phyloP scores from a whole-genome alignment of 768 basidiomycete species.

The Filobasidium floriforme region DNA sequence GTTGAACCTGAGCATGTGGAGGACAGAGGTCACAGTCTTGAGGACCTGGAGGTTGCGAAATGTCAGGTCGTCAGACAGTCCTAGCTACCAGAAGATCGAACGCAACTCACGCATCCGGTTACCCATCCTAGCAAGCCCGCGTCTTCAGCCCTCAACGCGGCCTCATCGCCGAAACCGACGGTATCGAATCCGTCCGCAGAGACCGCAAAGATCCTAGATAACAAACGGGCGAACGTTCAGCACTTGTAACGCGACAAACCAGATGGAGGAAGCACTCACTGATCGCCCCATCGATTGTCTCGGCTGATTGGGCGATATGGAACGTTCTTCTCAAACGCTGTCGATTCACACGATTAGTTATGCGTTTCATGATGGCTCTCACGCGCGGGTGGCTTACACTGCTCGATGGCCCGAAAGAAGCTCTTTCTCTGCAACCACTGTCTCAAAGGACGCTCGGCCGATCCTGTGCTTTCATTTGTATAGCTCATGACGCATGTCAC shows the following conservation, averaged over 20 bases:
- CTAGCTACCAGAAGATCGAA: neutral
- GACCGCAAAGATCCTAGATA: conserved; percentile 39
- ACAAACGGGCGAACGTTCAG: neutral
- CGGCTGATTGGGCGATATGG: conserved; percentile 30
- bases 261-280: conserved; percentile 28
- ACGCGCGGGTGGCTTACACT: conserved; percentile 29
- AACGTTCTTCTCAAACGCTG: conserved; percentile 37
- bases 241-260: neutral
- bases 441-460: conserved; percentile 8
- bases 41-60: conserved; percentile 34
- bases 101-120: conserved; percentile 35
- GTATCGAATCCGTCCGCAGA: conserved; percentile 41
- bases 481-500: neutral
- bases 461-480: neutral
- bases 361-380: neutral
- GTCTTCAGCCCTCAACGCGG: conserved; percentile 32
- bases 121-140: conserved; percentile 39
- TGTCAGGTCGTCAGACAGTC: neutral
- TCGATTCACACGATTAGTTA: neutral
- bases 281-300: conserved; percentile 40
- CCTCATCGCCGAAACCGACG: conserved; percentile 38
- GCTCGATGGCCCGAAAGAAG: conserved; percentile 24
- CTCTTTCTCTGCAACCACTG: conserved; percentile 15
- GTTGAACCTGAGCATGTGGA: conserved; percentile 41
- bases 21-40: conserved; percentile 36